Evolutionary conservation across 169 alveolate species (phyloP), one percentile per base, ranked within the genome.

Genomic region (Cryptosporidium parvum): DNA sequence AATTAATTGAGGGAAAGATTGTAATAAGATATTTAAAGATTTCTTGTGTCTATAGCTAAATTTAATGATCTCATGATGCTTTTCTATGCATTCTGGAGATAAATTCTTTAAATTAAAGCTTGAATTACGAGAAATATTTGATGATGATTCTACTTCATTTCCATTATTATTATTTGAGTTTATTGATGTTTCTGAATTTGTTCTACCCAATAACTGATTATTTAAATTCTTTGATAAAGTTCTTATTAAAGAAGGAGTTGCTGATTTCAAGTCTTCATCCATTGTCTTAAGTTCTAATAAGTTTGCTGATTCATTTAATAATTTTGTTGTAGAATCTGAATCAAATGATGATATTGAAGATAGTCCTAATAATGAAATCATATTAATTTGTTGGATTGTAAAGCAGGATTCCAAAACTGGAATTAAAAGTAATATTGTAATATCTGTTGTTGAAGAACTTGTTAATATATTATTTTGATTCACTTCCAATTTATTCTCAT

Each of bases 21-120:
- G 87, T 12, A 91, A 48, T 26, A 91, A 44, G 3, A 73, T 31
- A 67, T 91, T 91, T 8, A 91, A 67, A 44, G 92, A 86, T 56
- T 86, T 85, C 9, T 75, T 56, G 31, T 91, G 86, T 31, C 80
- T 71, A 42, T 91, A 91, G 33, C 94, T 86, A 53, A 91, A 91
- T 68, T 42, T 31, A n/a, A 80, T 80, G 3, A 80, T 80, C 29
- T 80, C 89, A 31, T 80, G 89, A 31, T 80, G 89, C 35, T 80
- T 80, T 42, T 80, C 68, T 23, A 62, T 80, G 69, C 89, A 80
- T n/a, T 80, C 89, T 31, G 39, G 73, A 26, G 75, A 80, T 26
- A 80, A 31, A 14, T 80, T 65, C 44, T 62, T 80, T 5, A 80
- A 33, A 31, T 65, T 80, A 5, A 42, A 39, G 35, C 70, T 65